These are phyloP conservation scores for Choanephora cucurbitarum DNA, from an alignment of 371 early-diverging fungal species.

Conservation along the genomic window DNA sequence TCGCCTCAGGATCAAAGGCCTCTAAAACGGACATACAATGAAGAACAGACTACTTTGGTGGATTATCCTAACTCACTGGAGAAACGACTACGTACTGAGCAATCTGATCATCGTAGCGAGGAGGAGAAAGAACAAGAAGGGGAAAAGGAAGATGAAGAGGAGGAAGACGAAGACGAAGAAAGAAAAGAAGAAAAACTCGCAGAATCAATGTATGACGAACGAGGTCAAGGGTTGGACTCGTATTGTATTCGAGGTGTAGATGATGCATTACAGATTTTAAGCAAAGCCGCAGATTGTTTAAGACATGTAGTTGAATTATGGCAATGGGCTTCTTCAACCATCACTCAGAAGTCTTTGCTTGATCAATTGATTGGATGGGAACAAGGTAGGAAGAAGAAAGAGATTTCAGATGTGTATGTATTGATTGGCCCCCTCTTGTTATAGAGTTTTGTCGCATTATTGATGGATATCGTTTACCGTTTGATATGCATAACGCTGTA, in stretches of 20 bases:
- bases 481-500: slow-evolving; percentile 50
- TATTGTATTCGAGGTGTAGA: slow-evolving; percentile 48
- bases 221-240: slow-evolving; percentile 35
- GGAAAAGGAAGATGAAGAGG: neutral
- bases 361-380: slow-evolving; percentile 34
- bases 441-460: slow-evolving; percentile 35
- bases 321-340: slow-evolving; percentile 34
- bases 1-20: neutral
- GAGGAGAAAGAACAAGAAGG: neutral
- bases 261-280: slow-evolving; percentile 40
- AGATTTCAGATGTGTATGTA: neutral
- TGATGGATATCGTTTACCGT: slow-evolving; percentile 43
- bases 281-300: slow-evolving; percentile 46
- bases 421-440: neutral
- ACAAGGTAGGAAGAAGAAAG: slow-evolving; percentile 26
- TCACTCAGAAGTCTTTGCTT: slow-evolving; percentile 29
- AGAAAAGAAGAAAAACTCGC: slow-evolving; percentile 13
- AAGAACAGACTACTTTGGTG: slow-evolving; percentile 10
- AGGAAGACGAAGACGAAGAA: no score
- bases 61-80: slow-evolving; percentile 11
- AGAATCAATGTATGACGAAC: slow-evolving; percentile 1
- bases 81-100: slow-evolving; percentile 13
- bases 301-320: slow-evolving; percentile 43
- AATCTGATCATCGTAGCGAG: neutral
- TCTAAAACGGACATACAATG: neutral